Evolutionary conservation across 805 yeast genomes (phyloP).

Genomic region (Suhomyces sp.): DNA sequence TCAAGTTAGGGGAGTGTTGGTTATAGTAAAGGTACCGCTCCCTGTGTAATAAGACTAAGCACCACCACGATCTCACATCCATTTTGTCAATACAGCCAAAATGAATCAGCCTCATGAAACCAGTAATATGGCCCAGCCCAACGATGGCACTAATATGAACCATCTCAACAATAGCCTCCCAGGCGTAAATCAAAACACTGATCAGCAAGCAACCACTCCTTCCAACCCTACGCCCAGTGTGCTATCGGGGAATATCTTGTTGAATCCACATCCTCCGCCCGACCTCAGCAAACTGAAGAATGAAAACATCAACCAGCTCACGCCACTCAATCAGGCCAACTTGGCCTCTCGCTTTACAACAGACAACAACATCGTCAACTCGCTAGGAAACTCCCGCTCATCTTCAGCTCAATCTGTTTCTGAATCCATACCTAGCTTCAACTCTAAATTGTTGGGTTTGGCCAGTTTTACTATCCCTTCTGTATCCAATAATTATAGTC

Average conservation of each 20-base stretch:
- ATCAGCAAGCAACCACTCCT: not conserved
- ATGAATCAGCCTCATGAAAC: too few species aligned
- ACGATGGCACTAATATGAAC: too few species aligned
- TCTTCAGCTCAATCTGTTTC: not conserved
- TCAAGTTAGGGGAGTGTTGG: too few species aligned
- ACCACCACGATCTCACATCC: too few species aligned
- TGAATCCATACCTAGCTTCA: not conserved
- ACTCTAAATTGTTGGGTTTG: not conserved
- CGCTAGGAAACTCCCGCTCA: not conserved
- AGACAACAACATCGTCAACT: not conserved
- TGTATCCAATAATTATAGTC: not conserved
- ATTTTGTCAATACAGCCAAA: too few species aligned
- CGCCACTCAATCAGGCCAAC: constrained; percentile 1
- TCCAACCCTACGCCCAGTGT: not conserved
- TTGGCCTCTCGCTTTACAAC: not conserved
- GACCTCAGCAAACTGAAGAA: not conserved
- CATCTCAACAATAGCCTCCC: not conserved
- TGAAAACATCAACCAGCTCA: not conserved
- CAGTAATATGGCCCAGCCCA: too few species aligned
- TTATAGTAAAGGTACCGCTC: too few species aligned
- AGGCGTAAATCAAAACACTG: not conserved
- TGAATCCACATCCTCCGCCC: constrained; percentile 1
- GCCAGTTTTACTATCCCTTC: not conserved
- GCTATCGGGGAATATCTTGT: not conserved
- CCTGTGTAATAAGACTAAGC: too few species aligned